These are phyloP conservation scores for Silene latifolia DNA, from an alignment of 148 eudicot genomes.

Conservation along the genomic window DNA sequence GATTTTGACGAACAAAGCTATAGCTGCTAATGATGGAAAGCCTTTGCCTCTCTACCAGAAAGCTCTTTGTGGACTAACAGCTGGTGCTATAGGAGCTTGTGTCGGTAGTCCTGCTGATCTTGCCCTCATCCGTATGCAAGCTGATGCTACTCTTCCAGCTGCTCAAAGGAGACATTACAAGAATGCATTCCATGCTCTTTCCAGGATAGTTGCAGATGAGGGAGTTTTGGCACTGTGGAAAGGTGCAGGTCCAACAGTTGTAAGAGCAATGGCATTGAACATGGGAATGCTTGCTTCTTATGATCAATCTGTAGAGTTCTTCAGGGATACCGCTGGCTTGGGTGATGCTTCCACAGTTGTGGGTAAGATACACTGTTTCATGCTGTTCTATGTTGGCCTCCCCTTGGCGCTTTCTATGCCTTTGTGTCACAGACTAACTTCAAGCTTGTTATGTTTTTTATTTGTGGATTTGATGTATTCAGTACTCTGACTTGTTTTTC, in stretches of 20 bases:
- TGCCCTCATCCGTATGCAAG: constrained; percentile 39
- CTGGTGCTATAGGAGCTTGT: constrained; percentile 55
- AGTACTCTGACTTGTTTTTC: background rate
- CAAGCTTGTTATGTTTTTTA: background rate
- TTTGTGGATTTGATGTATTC: background rate
- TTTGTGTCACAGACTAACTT: background rate
- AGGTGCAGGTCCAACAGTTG: constrained; percentile 43
- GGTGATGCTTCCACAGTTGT: constrained; percentile 37
- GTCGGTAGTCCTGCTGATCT: constrained; percentile 38
- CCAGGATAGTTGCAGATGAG: constrained; percentile 36
- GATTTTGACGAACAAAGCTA: constrained; percentile 44
- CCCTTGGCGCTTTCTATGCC: background rate
- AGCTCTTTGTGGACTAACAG: constrained; percentile 51
- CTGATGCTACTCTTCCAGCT: constrained; percentile 43
- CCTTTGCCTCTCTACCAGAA: constrained; percentile 56
- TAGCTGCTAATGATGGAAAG: constrained; percentile 47
- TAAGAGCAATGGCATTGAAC: constrained; percentile 42
- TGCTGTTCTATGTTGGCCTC: background rate
- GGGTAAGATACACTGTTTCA: constrained; percentile 28
- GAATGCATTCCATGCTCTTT: constrained; percentile 43
- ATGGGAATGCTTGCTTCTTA: constrained; percentile 69
- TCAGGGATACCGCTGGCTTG: constrained; percentile 42
- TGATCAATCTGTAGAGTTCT: constrained; percentile 42
- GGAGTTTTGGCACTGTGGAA: constrained; percentile 59
- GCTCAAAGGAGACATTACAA: constrained; percentile 41